Base-by-base conservation (phyloP, 176 grass and related monocot genomes). In the Avena insularis region DNA sequence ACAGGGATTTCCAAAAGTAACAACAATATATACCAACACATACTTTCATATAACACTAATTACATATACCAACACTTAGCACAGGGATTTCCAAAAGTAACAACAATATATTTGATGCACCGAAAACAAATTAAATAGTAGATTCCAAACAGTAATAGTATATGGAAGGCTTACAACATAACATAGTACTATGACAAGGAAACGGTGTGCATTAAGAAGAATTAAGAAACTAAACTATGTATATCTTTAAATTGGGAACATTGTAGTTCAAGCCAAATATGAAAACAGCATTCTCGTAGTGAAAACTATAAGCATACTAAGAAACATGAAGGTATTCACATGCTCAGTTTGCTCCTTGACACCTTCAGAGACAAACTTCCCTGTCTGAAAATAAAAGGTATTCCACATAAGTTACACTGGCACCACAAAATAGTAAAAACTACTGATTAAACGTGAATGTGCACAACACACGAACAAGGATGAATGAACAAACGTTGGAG, bases 301-400 rank as follows among this genome's bases (percentile, higher is more conserved):
- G 17, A 15, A 43, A 80, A 75, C 35, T 48, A 14, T 66, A 80
- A 49, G 45, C 17, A 45, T 35, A 67, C 58, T 47, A 7, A 72
- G 35, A 43, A 82, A 77, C 11, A 40, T 81, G 17, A 65, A 83
- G 12, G 0, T 35, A 8, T 64, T 86, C 70, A 99, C 94, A 94
- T 94, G 97, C 70, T 99, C 97, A 25, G 97, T 96, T 84, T 99
- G 97, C 36, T 93, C 94, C 88, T 94, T 94, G 9, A 99, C 85
- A 20, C 64, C 83, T 43, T 99, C 97, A 87, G 97, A 96, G 5
- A 99, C 84, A 84, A 96, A 96, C 70, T 91, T 96, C 63, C 97
- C 94, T 17, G 92, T 99, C 94, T 96, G 82, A 60, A 93, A 83
- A 85, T 31, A 31, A 15, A 70, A 90, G 46, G 43, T 33, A 63